These are phyloP conservation scores for Dujonia santamariae DNA, from an alignment of 1,139 yeast species.

Conservation along the genomic window DNA sequence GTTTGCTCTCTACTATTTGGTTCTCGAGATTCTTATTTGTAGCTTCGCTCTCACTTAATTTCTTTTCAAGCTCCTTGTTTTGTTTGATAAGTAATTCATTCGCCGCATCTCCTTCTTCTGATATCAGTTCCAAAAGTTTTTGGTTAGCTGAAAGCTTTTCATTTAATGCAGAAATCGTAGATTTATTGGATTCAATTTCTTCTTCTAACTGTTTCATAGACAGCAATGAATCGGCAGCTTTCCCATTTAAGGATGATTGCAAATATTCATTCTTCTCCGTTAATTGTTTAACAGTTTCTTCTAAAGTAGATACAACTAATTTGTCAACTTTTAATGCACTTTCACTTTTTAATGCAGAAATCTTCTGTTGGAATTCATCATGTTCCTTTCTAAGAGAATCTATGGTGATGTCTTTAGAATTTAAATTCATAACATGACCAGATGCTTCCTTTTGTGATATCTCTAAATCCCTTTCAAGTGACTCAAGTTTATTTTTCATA, in stretches of 20 bases:
- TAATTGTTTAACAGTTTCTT: conserved; percentile 2
- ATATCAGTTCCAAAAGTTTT: no score
- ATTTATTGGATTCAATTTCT: neutral
- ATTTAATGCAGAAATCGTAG: conserved; percentile 4
- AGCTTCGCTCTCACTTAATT: neutral
- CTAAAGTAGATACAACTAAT: neutral
- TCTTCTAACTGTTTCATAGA: neutral
- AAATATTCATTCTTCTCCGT: conserved; percentile 1
- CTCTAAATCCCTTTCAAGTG: neutral
- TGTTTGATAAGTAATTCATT: no score
- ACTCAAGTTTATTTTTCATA: conserved; percentile 1
- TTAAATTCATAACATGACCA: no score
- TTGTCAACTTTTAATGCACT: conserved; percentile 2
- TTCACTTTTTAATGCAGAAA: neutral
- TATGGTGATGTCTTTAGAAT: no score
- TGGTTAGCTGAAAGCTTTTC: conserved; percentile 7
- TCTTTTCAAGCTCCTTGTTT: neutral
- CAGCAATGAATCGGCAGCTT: neutral
- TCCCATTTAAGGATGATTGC: neutral
- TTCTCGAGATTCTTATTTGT: no score
- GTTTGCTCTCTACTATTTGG: no score
- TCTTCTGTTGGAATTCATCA: neutral
- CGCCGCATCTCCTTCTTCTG: no score
- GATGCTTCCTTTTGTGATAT: no score
- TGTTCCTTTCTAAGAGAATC: no score